phyloP scores from a whole-genome alignment of 2,329 filamentous ascomycete species.

The Apiospora koreana region DNA sequence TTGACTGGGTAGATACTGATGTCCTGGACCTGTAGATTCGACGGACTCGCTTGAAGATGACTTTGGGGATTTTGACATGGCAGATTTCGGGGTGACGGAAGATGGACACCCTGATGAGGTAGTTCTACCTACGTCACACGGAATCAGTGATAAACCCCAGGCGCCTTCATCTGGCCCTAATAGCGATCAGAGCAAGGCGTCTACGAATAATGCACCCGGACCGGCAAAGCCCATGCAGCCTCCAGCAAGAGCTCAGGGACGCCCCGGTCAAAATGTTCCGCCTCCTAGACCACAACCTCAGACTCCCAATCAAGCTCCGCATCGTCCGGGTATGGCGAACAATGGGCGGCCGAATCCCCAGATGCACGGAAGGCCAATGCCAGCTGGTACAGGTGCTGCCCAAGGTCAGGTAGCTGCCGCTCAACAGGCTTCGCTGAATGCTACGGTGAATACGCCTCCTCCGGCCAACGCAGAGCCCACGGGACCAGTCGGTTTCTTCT shows the following conservation, averaged over 20 bases:
- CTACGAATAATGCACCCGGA: conserved; percentile 24
- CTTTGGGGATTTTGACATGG: conserved; percentile 70
- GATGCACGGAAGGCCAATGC: background rate
- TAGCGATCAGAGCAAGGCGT: conserved; percentile 28
- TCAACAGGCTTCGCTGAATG: conserved; percentile 26
- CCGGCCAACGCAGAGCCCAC: conserved; percentile 27
- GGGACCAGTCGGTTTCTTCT: conserved; percentile 66
- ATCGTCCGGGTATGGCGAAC: conserved; percentile 26
- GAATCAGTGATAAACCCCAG: conserved; percentile 28
- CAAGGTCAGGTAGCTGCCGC: conserved; percentile 14
- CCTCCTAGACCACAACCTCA: conserved; percentile 33
- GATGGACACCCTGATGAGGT: conserved; percentile 78
- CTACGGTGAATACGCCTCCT: conserved; percentile 31
- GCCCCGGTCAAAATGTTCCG: conserved; percentile 9
- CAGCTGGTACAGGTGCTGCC: conserved; percentile 11
- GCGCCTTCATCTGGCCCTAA: conserved; percentile 20
- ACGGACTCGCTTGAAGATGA: conserved; percentile 32
- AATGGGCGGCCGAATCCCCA: conserved; percentile 26
- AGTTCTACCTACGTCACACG: conserved; percentile 48
- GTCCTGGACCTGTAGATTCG: conserved; percentile 33
- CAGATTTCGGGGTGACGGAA: conserved; percentile 70
- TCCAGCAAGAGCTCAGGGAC: conserved; percentile 30
- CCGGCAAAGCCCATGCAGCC: conserved; percentile 37
- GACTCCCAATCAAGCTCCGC: conserved; percentile 34
- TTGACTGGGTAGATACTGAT: conserved; percentile 36